Evolutionary conservation across 768 basidiomycete species (phyloP).

Genomic region (Termitomyces sp.): DNA sequence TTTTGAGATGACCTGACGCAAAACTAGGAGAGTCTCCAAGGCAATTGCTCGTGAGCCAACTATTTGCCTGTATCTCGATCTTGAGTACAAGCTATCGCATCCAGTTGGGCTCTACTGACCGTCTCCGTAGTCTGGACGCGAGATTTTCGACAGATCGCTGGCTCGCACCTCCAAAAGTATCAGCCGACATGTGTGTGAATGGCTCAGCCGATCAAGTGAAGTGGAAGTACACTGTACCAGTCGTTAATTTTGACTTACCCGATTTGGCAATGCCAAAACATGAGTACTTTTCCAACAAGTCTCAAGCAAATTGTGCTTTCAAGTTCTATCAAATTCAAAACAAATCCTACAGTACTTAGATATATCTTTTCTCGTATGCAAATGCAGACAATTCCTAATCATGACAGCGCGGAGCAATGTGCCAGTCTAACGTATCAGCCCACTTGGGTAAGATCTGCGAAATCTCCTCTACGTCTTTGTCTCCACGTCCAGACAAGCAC

Average conservation of each 20-base stretch:
- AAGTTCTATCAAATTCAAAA: neutral
- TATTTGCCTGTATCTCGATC: slow-evolving; percentile 60
- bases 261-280: slow-evolving; percentile 7
- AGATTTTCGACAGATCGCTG: slow-evolving; percentile 64
- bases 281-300: neutral
- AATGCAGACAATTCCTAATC: neutral
- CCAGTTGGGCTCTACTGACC: slow-evolving; percentile 41
- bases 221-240: neutral
- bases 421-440: slow-evolving; percentile 94
- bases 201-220: neutral
- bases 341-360: neutral
- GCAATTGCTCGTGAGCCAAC: slow-evolving; percentile 89
- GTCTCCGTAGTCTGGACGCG: slow-evolving; percentile 63
- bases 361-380: neutral
- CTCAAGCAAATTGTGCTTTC: neutral
- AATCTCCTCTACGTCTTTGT: slow-evolving; percentile 97
- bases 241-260: slow-evolving; percentile 8
- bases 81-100: neutral
- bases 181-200: slow-evolving; percentile 33
- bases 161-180: slow-evolving; percentile 30
- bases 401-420: slow-evolving; percentile 45
- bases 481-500: slow-evolving; percentile 94
- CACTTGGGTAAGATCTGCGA: slow-evolving; percentile 93
- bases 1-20: slow-evolving; percentile 86
- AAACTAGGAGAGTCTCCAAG: slow-evolving; percentile 80